phyloP scores from a whole-genome alignment of 2,329 filamentous ascomycete genomes.

The Colletotrichum sp. region DNA sequence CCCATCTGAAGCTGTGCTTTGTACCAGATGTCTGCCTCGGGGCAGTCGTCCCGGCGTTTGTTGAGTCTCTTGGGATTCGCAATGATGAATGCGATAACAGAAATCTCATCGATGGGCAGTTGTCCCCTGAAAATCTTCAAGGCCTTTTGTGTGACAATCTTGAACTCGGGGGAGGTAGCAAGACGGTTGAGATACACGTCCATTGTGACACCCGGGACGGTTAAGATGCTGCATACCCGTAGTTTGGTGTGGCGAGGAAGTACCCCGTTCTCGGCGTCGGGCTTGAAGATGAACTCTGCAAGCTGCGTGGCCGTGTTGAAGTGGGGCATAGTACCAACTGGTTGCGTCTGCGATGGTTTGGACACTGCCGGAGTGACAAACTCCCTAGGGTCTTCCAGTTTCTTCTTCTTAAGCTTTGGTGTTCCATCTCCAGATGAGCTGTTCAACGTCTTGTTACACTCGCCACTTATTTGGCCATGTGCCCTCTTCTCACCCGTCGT shows the following conservation, averaged over 20 bases:
- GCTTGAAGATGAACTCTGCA: background rate
- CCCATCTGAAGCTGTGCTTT: background rate
- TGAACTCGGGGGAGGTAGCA: background rate
- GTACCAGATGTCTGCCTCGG: background rate
- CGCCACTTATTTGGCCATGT: background rate
- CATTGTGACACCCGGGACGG: background rate
- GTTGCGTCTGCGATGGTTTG: background rate
- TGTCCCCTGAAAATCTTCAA: background rate
- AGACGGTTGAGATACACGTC: background rate
- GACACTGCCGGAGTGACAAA: background rate
- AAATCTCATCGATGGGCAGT: background rate
- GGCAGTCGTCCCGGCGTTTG: background rate
- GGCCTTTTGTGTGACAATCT: background rate
- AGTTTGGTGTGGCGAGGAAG: background rate
- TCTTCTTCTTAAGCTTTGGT: background rate
- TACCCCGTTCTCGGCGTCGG: background rate
- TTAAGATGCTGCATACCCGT: background rate
- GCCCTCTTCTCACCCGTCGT: background rate
- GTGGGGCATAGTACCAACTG: background rate
- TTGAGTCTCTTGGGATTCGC: background rate
- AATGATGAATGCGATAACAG: background rate
- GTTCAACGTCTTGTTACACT: background rate
- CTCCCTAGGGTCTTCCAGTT: background rate
- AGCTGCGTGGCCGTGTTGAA: background rate
- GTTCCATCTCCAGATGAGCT: background rate